These are phyloP conservation scores for Chalciporus sphaerocephalus DNA, from an alignment of 768 basidiomycete genomes.

Conservation along the genomic window DNA sequence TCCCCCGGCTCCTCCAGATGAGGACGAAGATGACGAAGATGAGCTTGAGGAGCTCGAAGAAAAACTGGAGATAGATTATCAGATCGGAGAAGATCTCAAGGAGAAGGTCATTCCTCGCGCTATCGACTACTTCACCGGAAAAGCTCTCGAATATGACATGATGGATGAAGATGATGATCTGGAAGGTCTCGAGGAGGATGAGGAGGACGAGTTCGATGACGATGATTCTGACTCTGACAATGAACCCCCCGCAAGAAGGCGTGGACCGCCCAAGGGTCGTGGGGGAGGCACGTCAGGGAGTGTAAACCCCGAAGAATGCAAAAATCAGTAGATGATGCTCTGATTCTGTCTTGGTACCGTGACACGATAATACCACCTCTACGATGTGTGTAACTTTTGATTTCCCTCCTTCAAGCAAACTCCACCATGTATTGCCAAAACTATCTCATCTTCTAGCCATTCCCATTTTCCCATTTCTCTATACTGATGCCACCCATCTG, in stretches of 20 bases:
- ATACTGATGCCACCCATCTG: constrained; percentile 2
- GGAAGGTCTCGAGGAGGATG: constrained; percentile 52
- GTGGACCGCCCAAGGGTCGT: constrained; percentile 56
- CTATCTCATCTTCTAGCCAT: constrained; percentile 1
- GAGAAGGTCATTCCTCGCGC: constrained; percentile 97
- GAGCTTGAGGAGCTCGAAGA: constrained; percentile 89
- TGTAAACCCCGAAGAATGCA: constrained; percentile 79
- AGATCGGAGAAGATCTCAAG: constrained; percentile 97
- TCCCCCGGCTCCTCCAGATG: constrained; percentile 69
- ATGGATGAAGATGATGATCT: constrained; percentile 54
- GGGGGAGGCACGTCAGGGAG: constrained; percentile 38
- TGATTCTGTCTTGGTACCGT: constrained; percentile 10
- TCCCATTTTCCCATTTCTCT: background rate
- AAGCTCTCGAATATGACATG: constrained; percentile 81
- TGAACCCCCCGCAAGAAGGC: constrained; percentile 56
- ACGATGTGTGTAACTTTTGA: constrained; percentile 13
- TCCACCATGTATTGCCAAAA: constrained; percentile 10
- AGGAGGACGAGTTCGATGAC: constrained; percentile 54
- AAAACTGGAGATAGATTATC: constrained; percentile 94
- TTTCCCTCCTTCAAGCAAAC: constrained; percentile 14
- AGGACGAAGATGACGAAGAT: constrained; percentile 70
- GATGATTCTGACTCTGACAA: constrained; percentile 69
- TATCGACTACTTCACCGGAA: constrained; percentile 96
- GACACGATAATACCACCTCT: constrained; percentile 17
- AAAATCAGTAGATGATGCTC: constrained; percentile 64